Base-by-base conservation (phyloP, 768 basidiomycete genomes). In the Auricularia heimuer region DNA sequence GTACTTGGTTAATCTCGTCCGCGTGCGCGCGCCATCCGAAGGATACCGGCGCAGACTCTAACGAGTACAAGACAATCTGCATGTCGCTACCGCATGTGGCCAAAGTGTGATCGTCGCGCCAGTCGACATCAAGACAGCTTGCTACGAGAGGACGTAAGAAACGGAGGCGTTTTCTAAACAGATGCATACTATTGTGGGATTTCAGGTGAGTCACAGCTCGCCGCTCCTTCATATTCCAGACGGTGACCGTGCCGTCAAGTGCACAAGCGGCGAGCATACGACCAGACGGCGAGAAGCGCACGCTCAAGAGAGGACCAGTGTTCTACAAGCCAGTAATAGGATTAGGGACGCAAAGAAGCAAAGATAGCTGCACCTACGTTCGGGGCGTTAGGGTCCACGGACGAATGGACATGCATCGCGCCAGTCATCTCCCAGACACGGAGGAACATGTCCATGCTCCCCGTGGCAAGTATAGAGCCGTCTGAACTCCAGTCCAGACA, bases 41-140 rank as follows among this genome's bases (percentile, higher is more conserved):
- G 29, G 18, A 62, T 35, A 39, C n/a, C 45, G 65, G 65, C 54
- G 24, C 67, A 18, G 78, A 76, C 60, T 81, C 81, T 51, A 89
- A 73, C 62, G 81, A 79, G 76, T 86, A 80, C 10, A 92, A 79
- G 63, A 85, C 81, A 54, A 91, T 82, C 24, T 79, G 71, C 45
- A 78, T 77, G 72, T 92, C 90, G 18, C 88, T 86, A 44, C 90
- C 88, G 69, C 86, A 87, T 62, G 83, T 89, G 34, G 83, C 88
- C 68, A 92, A 92, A 2, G 80, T 82, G 24, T 81, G 79, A 18
- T 89, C 85, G 63, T 84, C 82, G 18, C 92, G 68, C 91, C 91
- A 93, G 64, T 89, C 90, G 11, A 89, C 81, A 70, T 93, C 91
- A 70, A 93, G 73, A 73, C 90, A 91, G 70, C 88, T 89, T 72